Evolutionary conservation across 768 basidiomycete genomes (phyloP).

Genomic region (Macrolepiota albuminosa): DNA sequence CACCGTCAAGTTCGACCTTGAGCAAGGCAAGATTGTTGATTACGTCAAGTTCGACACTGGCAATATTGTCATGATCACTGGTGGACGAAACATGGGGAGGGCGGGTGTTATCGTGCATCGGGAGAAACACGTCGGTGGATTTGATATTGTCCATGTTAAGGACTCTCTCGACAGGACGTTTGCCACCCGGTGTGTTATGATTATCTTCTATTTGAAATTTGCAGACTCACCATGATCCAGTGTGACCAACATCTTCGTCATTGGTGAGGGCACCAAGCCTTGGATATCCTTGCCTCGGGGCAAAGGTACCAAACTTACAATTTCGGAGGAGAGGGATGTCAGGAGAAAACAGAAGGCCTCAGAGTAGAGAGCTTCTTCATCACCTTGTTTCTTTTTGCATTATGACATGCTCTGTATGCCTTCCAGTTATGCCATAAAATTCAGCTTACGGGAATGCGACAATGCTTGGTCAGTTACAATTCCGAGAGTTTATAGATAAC

Average conservation of each 20-base stretch:
- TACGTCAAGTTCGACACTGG: slow-evolving; percentile 96
- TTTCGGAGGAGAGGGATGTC: slow-evolving; percentile 93
- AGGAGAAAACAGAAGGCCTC: slow-evolving; percentile 76
- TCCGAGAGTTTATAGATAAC: not conserved
- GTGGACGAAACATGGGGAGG: slow-evolving; percentile 99
- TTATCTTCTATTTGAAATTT: not conserved
- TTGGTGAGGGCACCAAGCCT: slow-evolving; percentile 92
- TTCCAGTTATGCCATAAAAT: slow-evolving; percentile 24
- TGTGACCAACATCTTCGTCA: slow-evolving; percentile 96
- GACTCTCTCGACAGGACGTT: slow-evolving; percentile 94
- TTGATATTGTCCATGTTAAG: slow-evolving; percentile 98
- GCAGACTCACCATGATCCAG: slow-evolving; percentile 32
- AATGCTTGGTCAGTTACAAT: not conserved
- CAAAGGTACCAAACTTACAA: slow-evolving; percentile 97
- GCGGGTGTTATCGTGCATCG: slow-evolving; percentile 93
- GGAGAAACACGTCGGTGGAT: slow-evolving; percentile 97
- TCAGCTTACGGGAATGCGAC: slow-evolving; percentile 6
- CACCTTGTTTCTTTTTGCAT: slow-evolving; percentile 20
- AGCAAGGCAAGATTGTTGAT: slow-evolving; percentile 89
- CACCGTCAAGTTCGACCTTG: slow-evolving; percentile 95
- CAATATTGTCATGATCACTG: slow-evolving; percentile 96
- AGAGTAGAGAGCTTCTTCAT: slow-evolving; percentile 43
- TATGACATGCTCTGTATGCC: slow-evolving; percentile 40
- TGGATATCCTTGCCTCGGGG: slow-evolving; percentile 97
- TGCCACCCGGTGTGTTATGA: slow-evolving; percentile 79